Conservation (phyloP, 2,329 filamentous ascomycete genomes). For the Thelonectria blattea region DNA sequence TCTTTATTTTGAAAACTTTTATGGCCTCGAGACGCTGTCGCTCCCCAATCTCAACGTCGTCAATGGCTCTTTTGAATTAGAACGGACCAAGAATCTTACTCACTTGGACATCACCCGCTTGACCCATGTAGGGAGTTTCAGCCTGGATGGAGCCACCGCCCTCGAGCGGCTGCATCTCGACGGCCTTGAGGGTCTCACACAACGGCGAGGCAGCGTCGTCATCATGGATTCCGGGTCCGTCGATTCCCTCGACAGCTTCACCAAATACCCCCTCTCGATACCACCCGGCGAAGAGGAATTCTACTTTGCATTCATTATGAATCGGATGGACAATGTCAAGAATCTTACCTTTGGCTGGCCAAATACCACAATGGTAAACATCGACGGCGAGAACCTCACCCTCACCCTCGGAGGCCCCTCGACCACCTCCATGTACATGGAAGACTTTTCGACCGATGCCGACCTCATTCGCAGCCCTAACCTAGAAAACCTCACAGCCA, state of each 20-base stretch:
- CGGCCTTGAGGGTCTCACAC: not conserved
- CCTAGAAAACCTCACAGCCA: not conserved
- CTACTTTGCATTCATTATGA: not conserved
- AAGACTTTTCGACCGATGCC: not conserved
- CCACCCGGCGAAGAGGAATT: not conserved
- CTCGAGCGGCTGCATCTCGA: not conserved
- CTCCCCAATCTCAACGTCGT: not conserved
- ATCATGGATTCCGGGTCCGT: not conserved
- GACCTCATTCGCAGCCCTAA: not conserved
- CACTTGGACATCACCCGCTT: not conserved
- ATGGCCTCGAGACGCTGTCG: not conserved
- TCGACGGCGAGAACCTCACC: not conserved
- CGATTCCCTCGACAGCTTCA: not conserved
- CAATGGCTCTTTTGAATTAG: not conserved
- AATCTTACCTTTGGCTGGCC: not conserved
- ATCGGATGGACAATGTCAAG: not conserved
- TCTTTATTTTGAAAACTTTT: not conserved
- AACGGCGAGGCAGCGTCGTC: not conserved
- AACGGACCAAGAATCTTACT: not conserved
- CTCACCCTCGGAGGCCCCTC: not conserved
- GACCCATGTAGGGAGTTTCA: not conserved
- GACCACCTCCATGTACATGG: not conserved
- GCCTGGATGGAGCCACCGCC: not conserved
- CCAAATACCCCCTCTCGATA: not conserved
- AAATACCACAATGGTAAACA: not conserved